Conservation (phyloP, 2,329 filamentous ascomycete species). For the Fusarium virguliforme region DNA sequence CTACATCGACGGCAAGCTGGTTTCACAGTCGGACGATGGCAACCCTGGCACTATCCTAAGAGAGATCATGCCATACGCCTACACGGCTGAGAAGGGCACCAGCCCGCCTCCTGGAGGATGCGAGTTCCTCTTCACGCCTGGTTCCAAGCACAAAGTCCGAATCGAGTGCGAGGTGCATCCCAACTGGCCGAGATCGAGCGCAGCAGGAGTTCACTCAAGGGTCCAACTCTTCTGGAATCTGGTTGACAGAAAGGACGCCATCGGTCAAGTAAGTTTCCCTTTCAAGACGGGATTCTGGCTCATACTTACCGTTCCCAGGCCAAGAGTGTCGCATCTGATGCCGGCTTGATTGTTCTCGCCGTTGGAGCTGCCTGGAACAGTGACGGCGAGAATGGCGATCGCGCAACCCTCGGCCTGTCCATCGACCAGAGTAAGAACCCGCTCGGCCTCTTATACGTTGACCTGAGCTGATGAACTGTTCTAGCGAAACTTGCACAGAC, state of each 20-base stretch:
- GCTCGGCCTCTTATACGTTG: background rate
- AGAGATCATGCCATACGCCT: background rate
- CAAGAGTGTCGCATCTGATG: background rate
- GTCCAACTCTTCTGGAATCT: conserved; percentile 1
- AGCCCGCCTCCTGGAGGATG: background rate
- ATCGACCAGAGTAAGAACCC: background rate
- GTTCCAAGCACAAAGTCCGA: background rate
- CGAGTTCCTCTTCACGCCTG: conserved; percentile 2
- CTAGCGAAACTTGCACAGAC: background rate
- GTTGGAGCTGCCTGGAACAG: background rate
- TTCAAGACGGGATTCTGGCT: background rate
- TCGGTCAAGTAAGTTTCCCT: background rate
- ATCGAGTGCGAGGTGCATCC: background rate
- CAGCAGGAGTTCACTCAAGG: background rate
- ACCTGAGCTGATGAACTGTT: background rate
- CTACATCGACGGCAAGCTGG: conserved; percentile 1
- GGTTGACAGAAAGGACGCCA: background rate
- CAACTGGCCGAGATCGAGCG: background rate
- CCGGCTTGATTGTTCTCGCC: background rate
- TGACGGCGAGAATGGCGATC: conserved; percentile 1
- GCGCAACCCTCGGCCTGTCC: conserved; percentile 1
- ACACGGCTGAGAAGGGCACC: background rate
- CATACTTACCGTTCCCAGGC: background rate
- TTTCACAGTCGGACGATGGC: background rate
- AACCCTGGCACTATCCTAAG: background rate